A percentile compares a stretch with the other conserved stretches of the same genome.
Conservation (phyloP, 2,329 filamentous ascomycete genomes). For the Verticillium dahliae region DNA sequence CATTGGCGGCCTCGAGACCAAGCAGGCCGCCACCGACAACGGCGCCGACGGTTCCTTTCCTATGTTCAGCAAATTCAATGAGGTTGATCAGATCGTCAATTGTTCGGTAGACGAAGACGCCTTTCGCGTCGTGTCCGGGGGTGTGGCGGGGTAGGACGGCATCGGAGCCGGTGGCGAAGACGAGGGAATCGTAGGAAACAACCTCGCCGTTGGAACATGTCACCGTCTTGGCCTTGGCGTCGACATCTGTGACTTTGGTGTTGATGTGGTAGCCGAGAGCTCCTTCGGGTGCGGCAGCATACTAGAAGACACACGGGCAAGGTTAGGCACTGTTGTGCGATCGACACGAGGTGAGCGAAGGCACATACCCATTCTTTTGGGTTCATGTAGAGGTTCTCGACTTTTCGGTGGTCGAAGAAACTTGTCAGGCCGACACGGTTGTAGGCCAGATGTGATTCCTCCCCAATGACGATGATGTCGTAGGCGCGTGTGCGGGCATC, state of each 20-base stretch:
- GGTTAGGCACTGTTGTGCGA: background rate
- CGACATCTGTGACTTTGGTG: conserved; percentile 60
- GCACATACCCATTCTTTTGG: conserved; percentile 68
- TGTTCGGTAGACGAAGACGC: conserved; percentile 84
- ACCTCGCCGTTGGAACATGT: conserved; percentile 62
- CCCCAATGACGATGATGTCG: conserved; percentile 77
- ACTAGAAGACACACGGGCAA: conserved; percentile 37
- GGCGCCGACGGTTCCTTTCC: conserved; percentile 62
- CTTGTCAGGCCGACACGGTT: conserved; percentile 85
- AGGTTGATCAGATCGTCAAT: conserved; percentile 75
- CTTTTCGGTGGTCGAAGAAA: conserved; percentile 79
- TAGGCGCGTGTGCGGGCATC: conserved; percentile 71
- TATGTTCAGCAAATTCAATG: conserved; percentile 63
- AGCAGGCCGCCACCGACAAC: conserved; percentile 82
- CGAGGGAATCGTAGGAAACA: conserved; percentile 71
- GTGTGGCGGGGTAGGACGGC: conserved; percentile 67
- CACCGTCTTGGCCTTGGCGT: conserved; percentile 58
- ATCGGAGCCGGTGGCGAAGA: conserved; percentile 82
- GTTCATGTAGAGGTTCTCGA: conserved; percentile 85
- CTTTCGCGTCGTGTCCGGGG: conserved; percentile 70
- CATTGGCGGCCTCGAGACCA: conserved; percentile 83
- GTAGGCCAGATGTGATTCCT: conserved; percentile 82
- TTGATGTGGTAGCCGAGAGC: conserved; percentile 71
- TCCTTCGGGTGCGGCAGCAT: conserved; percentile 57
- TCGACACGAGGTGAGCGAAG: background rate